Evolutionary conservation across 495 filamentous ascomycete genomes (phyloP).

Genomic region (Pseudomonodictys pantanalensis): DNA sequence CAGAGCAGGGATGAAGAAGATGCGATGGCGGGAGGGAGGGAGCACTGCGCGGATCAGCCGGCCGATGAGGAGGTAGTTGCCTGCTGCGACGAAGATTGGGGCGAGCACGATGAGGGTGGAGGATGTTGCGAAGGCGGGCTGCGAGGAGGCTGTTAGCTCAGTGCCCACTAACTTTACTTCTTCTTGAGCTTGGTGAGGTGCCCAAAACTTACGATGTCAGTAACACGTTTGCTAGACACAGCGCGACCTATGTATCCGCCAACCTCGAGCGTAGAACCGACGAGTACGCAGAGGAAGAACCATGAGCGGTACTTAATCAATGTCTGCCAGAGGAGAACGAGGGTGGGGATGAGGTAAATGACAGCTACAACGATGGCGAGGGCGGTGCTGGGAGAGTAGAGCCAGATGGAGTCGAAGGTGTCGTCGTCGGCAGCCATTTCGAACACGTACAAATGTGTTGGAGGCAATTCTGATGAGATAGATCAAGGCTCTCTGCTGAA

Average conservation of each 20-base stretch:
- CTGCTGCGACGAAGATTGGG: conserved; percentile 40
- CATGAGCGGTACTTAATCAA: conserved; percentile 24
- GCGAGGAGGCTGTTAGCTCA: neutral
- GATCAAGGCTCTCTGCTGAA: too few relatives aligned
- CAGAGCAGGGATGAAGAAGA: conserved; percentile 24
- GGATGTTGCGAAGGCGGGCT: conserved; percentile 35
- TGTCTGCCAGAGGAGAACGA: conserved; percentile 17
- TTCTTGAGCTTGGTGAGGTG: neutral
- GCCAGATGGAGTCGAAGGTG: conserved; percentile 16
- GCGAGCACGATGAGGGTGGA: conserved; percentile 39
- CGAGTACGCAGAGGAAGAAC: conserved; percentile 26
- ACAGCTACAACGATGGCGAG: conserved; percentile 21
- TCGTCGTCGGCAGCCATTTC: conserved; percentile 1
- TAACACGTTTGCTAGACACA: conserved; percentile 8
- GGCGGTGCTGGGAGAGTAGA: conserved; percentile 8
- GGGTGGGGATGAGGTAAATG: conserved; percentile 20
- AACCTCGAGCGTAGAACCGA: conserved; percentile 20
- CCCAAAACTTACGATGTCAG: conserved; percentile 10
- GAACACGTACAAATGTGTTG: too few relatives aligned
- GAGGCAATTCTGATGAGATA: too few relatives aligned
- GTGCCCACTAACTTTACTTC: neutral
- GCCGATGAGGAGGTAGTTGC: conserved; percentile 39
- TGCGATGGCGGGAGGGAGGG: conserved; percentile 2
- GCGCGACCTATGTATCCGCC: conserved; percentile 22
- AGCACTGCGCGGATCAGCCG: conserved; percentile 34